Conservation (phyloP, 2,329 filamentous ascomycete species). For the Pleomassaria siparia region DNA sequence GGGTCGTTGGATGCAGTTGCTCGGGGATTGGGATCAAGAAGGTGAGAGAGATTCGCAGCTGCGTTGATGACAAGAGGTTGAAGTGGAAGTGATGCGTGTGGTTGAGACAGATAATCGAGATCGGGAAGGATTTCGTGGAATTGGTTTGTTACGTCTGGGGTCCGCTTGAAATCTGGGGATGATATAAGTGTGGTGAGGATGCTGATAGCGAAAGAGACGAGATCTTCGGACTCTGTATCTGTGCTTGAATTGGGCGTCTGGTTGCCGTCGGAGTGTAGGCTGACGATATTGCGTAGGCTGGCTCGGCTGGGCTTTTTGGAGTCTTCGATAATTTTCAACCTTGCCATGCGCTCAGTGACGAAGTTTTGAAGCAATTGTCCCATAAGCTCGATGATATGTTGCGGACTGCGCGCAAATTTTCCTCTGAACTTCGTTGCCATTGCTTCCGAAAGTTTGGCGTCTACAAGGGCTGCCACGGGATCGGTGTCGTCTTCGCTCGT, state of each 20-base stretch:
- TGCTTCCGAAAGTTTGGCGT: conserved; percentile 65
- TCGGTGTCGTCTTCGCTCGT: conserved; percentile 42
- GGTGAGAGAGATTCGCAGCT: conserved; percentile 51
- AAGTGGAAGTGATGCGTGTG: conserved; percentile 10
- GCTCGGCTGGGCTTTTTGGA: conserved; percentile 25
- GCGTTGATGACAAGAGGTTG: conserved; percentile 27
- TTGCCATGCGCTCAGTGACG: conserved; percentile 45
- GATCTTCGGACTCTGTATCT: conserved; percentile 36
- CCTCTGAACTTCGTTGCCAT: conserved; percentile 66
- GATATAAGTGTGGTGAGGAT: conserved; percentile 42
- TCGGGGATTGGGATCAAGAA: conserved; percentile 56
- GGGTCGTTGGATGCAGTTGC: conserved; percentile 47
- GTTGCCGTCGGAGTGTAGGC: conserved; percentile 5
- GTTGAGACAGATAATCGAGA: conserved; percentile 28
- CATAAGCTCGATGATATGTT: conserved; percentile 65
- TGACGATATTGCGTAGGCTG: conserved; percentile 29
- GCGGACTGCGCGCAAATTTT: conserved; percentile 64
- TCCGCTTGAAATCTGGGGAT: conserved; percentile 37
- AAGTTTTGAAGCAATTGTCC: conserved; percentile 57
- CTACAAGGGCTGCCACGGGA: conserved; percentile 53
- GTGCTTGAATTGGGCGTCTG: not conserved
- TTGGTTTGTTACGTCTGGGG: conserved; percentile 20
- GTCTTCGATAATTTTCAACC: conserved; percentile 41
- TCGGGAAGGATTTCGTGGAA: conserved; percentile 24
- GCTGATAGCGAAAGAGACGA: conserved; percentile 45